Base-by-base conservation (phyloP, 2,329 filamentous ascomycete genomes). In the Lecanicillium sp. region DNA sequence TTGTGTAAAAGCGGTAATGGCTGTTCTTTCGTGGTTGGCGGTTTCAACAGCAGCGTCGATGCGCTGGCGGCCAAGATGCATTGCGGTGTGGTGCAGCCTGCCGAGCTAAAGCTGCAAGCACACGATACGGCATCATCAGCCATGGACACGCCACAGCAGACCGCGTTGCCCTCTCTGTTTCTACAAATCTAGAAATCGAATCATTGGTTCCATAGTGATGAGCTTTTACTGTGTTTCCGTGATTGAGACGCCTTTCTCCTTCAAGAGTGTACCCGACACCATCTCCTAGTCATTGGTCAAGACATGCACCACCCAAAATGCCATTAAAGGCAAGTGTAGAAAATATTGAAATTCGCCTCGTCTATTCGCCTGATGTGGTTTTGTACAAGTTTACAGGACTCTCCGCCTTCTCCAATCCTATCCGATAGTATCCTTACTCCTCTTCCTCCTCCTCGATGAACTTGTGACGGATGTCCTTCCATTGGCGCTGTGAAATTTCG, bases 401-500 rank as follows among this genome's bases (percentile, higher is more conserved):
- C 29, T 29, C 29, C 41, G 30, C 29, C 33, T 37, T 20, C 42
- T n/a, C 32, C 38, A 31, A 33, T 41, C 37, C 39, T 48, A 45
- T 50, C 49, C 45, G 45, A 47, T 50, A n/a, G 12, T 33, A 14
- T 43, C 52, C 56, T 51, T 67, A 63, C 57, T 82, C 80, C 47
- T 81, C 76, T 49, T 80, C 80, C 48, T 84, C 80, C 43, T 73
- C 72, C 67, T 85, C 68, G 56, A 94, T 64, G 66, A 95, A 98
- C 67, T 76, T 82, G 64, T 81, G 70, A 70, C 94, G 90, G 72
- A 98, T 95, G 64, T 98, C 92, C 78, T 95, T 95, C 92, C 92
- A 96, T 94, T 95, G 90, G 58, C 90, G 87, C 90, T 96, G 48
- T 20, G 35, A 37, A 29, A 30, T 25, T n/a, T 19, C 9, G 47